Evolutionary conservation across 1,139 yeast species (phyloP), one percentile per base, ranked within the genome.

Genomic region (Suhomyces yuchorum): DNA sequence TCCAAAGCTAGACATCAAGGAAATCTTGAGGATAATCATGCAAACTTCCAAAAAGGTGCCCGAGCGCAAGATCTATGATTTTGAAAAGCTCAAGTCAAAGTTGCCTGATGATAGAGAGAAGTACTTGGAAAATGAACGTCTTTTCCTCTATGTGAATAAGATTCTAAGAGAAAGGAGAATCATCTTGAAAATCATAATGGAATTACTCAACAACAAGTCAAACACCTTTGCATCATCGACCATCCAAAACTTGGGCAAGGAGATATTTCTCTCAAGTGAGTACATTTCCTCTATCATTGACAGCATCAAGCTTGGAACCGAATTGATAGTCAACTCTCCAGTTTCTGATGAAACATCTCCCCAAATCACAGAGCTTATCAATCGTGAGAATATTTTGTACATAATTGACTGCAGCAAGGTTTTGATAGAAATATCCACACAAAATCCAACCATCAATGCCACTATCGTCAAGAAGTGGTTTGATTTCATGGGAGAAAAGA

Each of bases 391-490:
- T 1, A 52, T 71, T 14, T 58, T 75, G 47, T 60, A 74, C 42
- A 54, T 78, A 20, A 62, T 70, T 42, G 77, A 75, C 44, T 56
- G 73, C 30, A 59, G 78, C 44, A 81, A 80, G 51, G 68, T 81
- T 1, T 59, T 82, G 34, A 65, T 74, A 17, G 78, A 76, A 58
- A 51, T 76, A 51, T 51, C 71, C 51, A 47, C 72, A 56, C 65
- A 65, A 40, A 61, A 70, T 56, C 61, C 75, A 49, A 58, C 68
- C 45, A 56, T 73, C 54, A 48, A 68, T 46, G 52, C 61, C 51
- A 34, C 61, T 50, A 51, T 59, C 1, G 75, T 81, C 1, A 48
- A 62, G 2, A 59, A 67, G 9, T 89, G 96, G 96, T 84, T 85
- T 53, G 58, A 69, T 5, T 65, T 82, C 20, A 73, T 82, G 75